A percentile compares a stretch with the other conserved stretches of the same genome.
Conservation (phyloP, 2,329 filamentous ascomycete genomes). For the Claviceps pusilla region DNA sequence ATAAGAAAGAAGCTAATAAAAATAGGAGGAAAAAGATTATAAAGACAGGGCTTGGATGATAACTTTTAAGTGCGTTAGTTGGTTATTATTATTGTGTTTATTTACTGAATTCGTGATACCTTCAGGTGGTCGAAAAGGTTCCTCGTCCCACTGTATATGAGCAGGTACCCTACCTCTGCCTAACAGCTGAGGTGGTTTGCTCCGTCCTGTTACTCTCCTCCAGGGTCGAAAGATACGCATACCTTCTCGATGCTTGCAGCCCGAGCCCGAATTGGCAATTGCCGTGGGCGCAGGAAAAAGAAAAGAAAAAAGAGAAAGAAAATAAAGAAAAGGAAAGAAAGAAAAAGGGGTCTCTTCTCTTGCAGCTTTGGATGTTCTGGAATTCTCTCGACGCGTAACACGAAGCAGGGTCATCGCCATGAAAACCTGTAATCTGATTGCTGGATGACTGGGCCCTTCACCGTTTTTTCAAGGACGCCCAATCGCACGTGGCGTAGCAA, state of each 20-base stretch:
- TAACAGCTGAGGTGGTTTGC: neutral
- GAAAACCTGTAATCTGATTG: neutral
- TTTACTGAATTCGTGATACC: no score
- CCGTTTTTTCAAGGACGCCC: neutral
- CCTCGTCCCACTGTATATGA: no score
- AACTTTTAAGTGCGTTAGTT: no score
- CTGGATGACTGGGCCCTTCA: neutral
- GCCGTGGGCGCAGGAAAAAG: neutral
- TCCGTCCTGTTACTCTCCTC: neutral
- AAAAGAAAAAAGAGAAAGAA: neutral
- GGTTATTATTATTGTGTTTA: no score
- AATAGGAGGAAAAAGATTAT: no score
- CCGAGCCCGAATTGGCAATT: neutral
- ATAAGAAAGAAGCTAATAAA: no score
- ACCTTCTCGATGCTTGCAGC: neutral
- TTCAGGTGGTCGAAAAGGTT: no score
- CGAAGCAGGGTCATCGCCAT: neutral
- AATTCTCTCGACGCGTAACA: neutral
- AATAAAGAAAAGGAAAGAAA: neutral
- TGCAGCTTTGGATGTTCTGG: neutral
- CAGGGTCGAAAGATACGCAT: neutral
- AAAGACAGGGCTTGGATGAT: no score
- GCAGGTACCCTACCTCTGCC: neutral
- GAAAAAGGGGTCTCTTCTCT: neutral
- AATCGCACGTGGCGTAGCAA: neutral